Percentiles rank a stretch among this genome's conserved stretches.
phyloP scores from a whole-genome alignment of 2,329 filamentous ascomycete species.

The Sporothrix globosa region DNA sequence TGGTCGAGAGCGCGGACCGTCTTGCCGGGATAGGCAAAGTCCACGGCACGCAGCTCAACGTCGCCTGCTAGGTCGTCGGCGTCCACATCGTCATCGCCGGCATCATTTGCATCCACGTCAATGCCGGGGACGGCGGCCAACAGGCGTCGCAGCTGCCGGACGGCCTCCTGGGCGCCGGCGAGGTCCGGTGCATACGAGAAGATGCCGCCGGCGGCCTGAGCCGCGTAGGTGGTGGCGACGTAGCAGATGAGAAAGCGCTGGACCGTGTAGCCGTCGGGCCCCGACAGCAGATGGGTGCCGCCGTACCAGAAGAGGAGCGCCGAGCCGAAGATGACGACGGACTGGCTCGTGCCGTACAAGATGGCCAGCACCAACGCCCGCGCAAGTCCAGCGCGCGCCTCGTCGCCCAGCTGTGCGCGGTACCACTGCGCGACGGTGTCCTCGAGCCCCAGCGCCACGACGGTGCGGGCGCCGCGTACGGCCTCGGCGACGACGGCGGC shows the following conservation, averaged over 20 bases:
- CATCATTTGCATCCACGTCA: slow-evolving; percentile 69
- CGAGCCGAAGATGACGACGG: slow-evolving; percentile 77
- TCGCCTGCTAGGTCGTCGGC: slow-evolving; percentile 67
- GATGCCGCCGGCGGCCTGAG: slow-evolving; percentile 84
- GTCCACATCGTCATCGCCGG: no score
- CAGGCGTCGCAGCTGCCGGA: slow-evolving; percentile 76
- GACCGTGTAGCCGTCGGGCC: slow-evolving; percentile 64
- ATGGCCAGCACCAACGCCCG: slow-evolving; percentile 75
- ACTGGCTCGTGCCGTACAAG: slow-evolving; percentile 83
- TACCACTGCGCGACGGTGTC: slow-evolving; percentile 75
- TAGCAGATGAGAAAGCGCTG: slow-evolving; percentile 94
- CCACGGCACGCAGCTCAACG: slow-evolving; percentile 89
- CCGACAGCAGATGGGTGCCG: slow-evolving; percentile 69
- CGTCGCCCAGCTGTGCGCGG: slow-evolving; percentile 64
- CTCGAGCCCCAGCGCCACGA: slow-evolving; percentile 86
- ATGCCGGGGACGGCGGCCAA: slow-evolving; percentile 81
- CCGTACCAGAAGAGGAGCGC: slow-evolving; percentile 93
- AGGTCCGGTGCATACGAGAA: slow-evolving; percentile 90
- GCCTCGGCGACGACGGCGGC: slow-evolving; percentile 90
- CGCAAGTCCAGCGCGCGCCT: slow-evolving; percentile 68
- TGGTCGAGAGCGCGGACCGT: slow-evolving; percentile 72
- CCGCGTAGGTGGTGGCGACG: slow-evolving; percentile 81
- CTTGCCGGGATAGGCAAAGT: slow-evolving; percentile 88
- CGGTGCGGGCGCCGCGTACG: slow-evolving; percentile 88
- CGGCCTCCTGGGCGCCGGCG: slow-evolving; percentile 86